Evolutionary conservation across 208 protist genomes (phyloP), one percentile per base, ranked within the genome.

Genomic region (Acanthamoeba lugdunensis): DNA sequence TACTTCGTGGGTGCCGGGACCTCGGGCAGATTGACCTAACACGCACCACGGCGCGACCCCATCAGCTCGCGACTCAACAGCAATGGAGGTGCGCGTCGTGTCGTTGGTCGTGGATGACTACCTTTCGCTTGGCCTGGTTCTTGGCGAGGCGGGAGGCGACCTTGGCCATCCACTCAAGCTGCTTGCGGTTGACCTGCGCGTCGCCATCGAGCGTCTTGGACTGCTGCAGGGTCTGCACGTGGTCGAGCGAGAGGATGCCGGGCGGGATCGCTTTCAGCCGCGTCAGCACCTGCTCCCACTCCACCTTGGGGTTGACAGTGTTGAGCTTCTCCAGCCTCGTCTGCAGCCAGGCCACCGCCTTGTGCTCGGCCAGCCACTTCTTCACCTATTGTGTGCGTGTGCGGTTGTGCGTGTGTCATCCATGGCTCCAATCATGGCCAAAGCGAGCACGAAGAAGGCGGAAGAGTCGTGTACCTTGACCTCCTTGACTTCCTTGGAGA

Each of bases 401-500:
- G 23, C 11, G 65, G 9, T 73, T 56, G 52, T 56, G 52, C 52
- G 16, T 13, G 52, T 13, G 52, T 8, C 50, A 54, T 54, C 50
- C 52, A 8, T 45, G 41, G 1, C 41, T 33, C 33, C 33, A 33
- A 33, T 33, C 41, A 45, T 45, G 41, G 41, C 41, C 41, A 67
- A 67, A 67, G 61, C 25, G 61, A 28, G 61, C 61, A n/a, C 16
- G 2, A 67, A 67, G 21, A n/a, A 11, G 65, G 23, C 8, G 30
- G 65, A 23, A 73, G 9, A 14, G 23, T 23, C n/a, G 23, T 45
- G 41, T 45, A 33, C 65, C 37, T 81, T 81, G 45, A 28, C 14
- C 6, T 81, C 73, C 73, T 81, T 81, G 37, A 81, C 25, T 37
- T 81, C 73, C 18, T 33, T 45, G 33, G 73, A 81, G 73, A 50